Evolutionary conservation across 169 alveolate genomes (phyloP).

Genomic region (Eimeria sp.): DNA sequence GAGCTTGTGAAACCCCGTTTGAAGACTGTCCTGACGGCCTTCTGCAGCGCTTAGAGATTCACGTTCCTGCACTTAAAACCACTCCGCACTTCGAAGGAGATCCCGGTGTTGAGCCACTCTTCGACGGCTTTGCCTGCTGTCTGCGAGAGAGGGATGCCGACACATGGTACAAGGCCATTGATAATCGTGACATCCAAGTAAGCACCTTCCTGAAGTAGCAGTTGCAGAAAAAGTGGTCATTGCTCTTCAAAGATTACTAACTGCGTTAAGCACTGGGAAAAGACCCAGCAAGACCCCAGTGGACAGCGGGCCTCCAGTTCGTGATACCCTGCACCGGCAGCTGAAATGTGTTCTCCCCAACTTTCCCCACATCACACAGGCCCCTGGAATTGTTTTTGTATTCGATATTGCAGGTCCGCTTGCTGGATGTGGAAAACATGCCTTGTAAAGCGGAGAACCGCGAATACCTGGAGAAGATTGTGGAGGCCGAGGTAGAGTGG

Average conservation of each 20-base stretch:
- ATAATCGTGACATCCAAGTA: constrained; percentile 81
- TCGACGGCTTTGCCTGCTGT: constrained; percentile 83
- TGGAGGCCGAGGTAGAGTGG: constrained; percentile 84
- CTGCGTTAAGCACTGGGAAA: not conserved
- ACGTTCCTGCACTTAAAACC: constrained; percentile 48
- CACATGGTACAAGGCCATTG: constrained; percentile 83
- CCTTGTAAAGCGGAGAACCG: constrained; percentile 53
- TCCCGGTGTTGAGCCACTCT: constrained; percentile 73
- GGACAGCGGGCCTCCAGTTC: not conserved
- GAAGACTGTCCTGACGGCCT: constrained; percentile 54
- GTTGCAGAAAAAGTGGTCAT: not conserved
- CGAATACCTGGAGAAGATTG: constrained; percentile 82
- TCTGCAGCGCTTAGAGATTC: constrained; percentile 33
- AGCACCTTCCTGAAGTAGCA: constrained; percentile 1
- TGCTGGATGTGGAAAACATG: constrained; percentile 32
- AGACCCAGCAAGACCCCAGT: not conserved
- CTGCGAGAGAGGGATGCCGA: constrained; percentile 78
- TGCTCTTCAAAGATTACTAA: not conserved
- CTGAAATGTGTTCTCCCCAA: not conserved
- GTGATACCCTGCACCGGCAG: not conserved
- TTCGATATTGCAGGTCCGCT: constrained; percentile 39
- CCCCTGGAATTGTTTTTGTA: not conserved
- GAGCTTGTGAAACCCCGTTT: constrained; percentile 73
- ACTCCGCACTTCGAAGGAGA: constrained; percentile 59
- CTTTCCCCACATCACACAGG: not conserved